Percentiles rank a stretch among this genome's conserved stretches.
Conservation (phyloP, 108 stramenopile genomes). For the Conticribra guillardii region DNA sequence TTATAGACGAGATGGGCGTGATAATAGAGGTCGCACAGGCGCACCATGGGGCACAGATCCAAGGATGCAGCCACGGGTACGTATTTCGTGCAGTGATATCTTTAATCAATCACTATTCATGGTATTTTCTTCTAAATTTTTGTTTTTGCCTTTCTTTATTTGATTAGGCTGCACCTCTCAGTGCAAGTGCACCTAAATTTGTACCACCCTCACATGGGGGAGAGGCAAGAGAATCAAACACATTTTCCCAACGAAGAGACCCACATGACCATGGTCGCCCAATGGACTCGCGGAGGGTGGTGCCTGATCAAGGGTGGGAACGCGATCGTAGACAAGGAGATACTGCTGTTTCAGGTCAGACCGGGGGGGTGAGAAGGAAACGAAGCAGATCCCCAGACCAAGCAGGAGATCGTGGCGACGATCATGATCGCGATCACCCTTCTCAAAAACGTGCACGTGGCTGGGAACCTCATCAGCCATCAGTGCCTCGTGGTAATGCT, state of each 20-base stretch:
- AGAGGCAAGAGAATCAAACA: background rate
- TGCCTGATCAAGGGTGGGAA: no score
- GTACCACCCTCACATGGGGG: slow-evolving; percentile 26
- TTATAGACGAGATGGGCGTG: slow-evolving; percentile 36
- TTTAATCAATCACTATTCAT: background rate
- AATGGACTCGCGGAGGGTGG: no score
- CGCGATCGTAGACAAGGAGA: background rate
- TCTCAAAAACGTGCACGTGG: background rate
- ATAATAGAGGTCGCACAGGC: slow-evolving; percentile 30
- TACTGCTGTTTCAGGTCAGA: background rate
- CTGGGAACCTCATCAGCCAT: background rate
- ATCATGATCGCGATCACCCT: no score
- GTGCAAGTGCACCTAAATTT: slow-evolving; percentile 21
- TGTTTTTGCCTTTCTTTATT: background rate
- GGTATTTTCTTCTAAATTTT: slow-evolving; percentile 3
- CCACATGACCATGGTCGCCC: background rate
- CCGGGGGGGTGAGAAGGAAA: background rate
- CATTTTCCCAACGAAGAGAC: background rate
- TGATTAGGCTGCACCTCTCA: slow-evolving; percentile 12
- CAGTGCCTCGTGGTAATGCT: background rate
- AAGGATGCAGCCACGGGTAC: slow-evolving; percentile 17
- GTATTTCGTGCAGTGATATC: background rate
- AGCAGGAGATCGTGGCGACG: background rate
- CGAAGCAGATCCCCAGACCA: background rate
- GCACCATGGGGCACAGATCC: slow-evolving; percentile 28